Evolutionary conservation across 345 rosid genomes (phyloP).

Genomic region (Populus alba): DNA sequence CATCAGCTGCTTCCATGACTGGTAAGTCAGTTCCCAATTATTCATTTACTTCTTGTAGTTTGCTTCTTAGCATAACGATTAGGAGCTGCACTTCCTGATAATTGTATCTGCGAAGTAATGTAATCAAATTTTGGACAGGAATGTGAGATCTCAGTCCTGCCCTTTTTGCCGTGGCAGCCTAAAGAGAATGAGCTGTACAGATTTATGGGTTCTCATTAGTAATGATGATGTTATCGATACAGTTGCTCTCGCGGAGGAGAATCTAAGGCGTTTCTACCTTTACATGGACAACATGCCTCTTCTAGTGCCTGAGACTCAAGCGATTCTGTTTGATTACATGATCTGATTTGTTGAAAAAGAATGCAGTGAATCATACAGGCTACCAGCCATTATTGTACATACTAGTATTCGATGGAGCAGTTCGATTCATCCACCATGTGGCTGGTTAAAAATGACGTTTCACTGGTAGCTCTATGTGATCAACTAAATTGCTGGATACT

Average conservation of each 20-base stretch:
- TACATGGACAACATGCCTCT: conserved; percentile 50
- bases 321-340: conserved; percentile 57
- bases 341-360: conserved; percentile 35
- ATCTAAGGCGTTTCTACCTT: conserved; percentile 49
- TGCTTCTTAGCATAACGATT: neutral
- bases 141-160: conserved; percentile 57
- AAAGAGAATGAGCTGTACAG: conserved; percentile 45
- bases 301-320: conserved; percentile 37
- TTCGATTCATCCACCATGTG: conserved; percentile 11
- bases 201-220: conserved; percentile 56
- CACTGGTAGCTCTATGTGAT: conserved; percentile 23
- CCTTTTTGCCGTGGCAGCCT: conserved; percentile 70
- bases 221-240: conserved; percentile 40
- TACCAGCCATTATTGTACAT: conserved; percentile 25
- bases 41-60: neutral
- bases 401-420: conserved; percentile 8
- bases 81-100: too few species aligned
- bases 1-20: conserved; percentile 59
- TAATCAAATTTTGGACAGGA: conserved; percentile 40
- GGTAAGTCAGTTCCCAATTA: conserved; percentile 32
- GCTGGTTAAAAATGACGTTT: conserved; percentile 15
- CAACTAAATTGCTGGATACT: conserved; percentile 11
- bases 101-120: neutral
- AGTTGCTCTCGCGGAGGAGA: conserved; percentile 49
- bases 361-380: neutral